Percentiles rank a stretch among this genome's conserved stretches.
phyloP scores from a whole-genome alignment of 345 rosid species.

The Arabis hirsuta region DNA sequence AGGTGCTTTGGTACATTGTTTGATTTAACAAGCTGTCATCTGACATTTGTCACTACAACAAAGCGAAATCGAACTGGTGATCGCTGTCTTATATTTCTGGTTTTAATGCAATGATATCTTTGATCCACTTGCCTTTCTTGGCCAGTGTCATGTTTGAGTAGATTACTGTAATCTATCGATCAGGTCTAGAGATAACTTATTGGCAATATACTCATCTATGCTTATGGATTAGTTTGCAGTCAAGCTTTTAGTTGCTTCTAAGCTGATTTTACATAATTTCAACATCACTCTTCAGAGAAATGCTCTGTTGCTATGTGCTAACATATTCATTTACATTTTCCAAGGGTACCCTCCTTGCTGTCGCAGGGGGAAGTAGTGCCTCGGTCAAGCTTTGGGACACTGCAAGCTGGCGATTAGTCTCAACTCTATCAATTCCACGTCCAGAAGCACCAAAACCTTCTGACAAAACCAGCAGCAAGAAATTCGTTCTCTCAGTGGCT shows the following conservation, averaged over 20 bases:
- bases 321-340: conserved; percentile 10
- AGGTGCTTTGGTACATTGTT: background rate
- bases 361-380: conserved; percentile 98
- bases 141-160: background rate
- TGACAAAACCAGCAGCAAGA: conserved; percentile 85
- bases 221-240: background rate
- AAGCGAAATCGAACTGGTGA: background rate
- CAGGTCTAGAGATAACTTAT: background rate
- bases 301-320: conserved; percentile 14
- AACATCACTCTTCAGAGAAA: background rate
- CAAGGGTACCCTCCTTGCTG: conserved; percentile 94
- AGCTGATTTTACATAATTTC: background rate
- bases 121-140: conserved; percentile 1
- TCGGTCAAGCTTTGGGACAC: conserved; percentile 97
- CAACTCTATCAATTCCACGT: conserved; percentile 76
- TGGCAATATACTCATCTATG: background rate
- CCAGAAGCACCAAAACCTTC: conserved; percentile 82
- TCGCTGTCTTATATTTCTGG: background rate
- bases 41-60: background rate
- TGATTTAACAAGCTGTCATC: no score
- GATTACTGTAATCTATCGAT: background rate
- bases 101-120: background rate
- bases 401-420: conserved; percentile 77
- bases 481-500: conserved; percentile 86
- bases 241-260: conserved; percentile 1